Conservation (phyloP, 208 protist species). For the Leishmania aethiopica region DNA sequence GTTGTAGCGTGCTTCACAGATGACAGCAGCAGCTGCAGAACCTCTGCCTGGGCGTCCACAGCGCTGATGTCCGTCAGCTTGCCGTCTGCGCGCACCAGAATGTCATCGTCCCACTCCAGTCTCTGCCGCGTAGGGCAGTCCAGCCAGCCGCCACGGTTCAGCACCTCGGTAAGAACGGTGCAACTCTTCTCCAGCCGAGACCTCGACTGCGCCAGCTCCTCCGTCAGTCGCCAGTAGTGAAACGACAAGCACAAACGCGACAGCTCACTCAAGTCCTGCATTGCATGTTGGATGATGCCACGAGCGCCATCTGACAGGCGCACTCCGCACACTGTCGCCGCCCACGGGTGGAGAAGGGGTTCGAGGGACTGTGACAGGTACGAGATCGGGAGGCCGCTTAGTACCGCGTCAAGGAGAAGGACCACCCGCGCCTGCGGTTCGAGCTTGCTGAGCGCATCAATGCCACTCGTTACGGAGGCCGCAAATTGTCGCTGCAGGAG, state of each 20-base stretch:
- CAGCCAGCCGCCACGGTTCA: slow-evolving; percentile 51
- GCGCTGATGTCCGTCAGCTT: slow-evolving; percentile 33
- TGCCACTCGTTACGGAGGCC: slow-evolving; percentile 21
- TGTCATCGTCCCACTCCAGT: slow-evolving; percentile 21
- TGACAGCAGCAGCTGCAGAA: slow-evolving; percentile 48
- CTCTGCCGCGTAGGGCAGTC: slow-evolving; percentile 35
- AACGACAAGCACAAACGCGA: slow-evolving; percentile 41
- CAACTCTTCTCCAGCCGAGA: slow-evolving; percentile 20
- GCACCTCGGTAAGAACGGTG: slow-evolving; percentile 28
- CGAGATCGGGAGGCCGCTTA: slow-evolving; percentile 34
- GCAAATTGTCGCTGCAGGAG: slow-evolving; percentile 41
- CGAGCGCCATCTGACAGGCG: slow-evolving; percentile 41
- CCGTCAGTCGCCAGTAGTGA: slow-evolving; percentile 43
- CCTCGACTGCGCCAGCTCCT: slow-evolving; percentile 36
- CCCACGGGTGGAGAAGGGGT: slow-evolving; percentile 33
- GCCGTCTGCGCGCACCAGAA: slow-evolving; percentile 4
- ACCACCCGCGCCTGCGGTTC: slow-evolving; percentile 30
- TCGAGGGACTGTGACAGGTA: slow-evolving; percentile 22
- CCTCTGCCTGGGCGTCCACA: slow-evolving; percentile 55
- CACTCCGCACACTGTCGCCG: slow-evolving; percentile 8
- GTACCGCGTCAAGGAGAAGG: slow-evolving; percentile 36
- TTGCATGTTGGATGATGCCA: slow-evolving; percentile 34
- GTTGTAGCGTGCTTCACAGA: slow-evolving; percentile 40
- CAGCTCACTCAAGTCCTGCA: slow-evolving; percentile 30
- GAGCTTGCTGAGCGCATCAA: slow-evolving; percentile 28